phyloP scores from a whole-genome alignment of 768 basidiomycete genomes.

The Mycena leptocephala region DNA sequence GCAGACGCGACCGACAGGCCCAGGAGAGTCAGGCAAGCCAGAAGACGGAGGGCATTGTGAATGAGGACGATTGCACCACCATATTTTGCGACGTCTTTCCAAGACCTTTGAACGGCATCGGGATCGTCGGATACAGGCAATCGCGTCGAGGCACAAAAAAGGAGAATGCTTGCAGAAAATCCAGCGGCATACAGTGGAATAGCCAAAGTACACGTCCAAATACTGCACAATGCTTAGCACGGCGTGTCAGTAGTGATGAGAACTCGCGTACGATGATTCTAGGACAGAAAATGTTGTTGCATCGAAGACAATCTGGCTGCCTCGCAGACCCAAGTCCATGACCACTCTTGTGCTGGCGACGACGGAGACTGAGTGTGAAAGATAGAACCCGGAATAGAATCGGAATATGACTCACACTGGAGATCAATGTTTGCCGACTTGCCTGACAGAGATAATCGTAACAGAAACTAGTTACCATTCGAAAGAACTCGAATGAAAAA shows the following conservation, averaged over 20 bases:
- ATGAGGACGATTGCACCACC: conserved; percentile 15
- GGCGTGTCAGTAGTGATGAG: too few relatives aligned
- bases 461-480: too few relatives aligned
- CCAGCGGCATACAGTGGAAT: conserved; percentile 25
- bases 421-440: too few relatives aligned
- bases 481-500: too few relatives aligned
- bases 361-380: too few relatives aligned
- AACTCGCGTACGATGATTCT: conserved; percentile 18
- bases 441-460: too few relatives aligned
- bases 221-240: neutral
- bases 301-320: too few relatives aligned
- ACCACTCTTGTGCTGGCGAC: too few relatives aligned
- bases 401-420: too few relatives aligned
- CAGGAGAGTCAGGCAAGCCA: conserved; percentile 21
- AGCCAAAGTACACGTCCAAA: conserved; percentile 21
- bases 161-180: conserved; percentile 12
- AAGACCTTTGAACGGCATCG: neutral
- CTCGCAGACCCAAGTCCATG: too few relatives aligned
- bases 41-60: conserved; percentile 12
- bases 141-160: neutral
- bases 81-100: conserved; percentile 29
- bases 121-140: neutral
- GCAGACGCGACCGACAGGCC: conserved; percentile 23
- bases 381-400: too few relatives aligned
- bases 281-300: too few relatives aligned